Evolutionary conservation across 768 basidiomycete species (phyloP).

Genomic region (Pleurotus salmoneostramineus): DNA sequence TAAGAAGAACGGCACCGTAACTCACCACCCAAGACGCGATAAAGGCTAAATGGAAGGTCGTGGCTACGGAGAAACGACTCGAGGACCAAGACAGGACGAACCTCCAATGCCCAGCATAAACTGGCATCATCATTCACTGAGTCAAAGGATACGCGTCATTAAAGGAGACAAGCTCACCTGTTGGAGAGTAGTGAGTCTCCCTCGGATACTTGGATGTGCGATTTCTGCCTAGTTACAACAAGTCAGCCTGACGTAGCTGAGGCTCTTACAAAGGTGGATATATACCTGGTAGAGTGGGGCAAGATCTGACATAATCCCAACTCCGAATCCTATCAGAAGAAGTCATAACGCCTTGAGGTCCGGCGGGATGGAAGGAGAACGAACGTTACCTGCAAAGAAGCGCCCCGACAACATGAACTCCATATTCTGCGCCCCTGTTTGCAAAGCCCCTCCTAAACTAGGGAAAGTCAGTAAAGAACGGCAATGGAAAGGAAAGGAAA

Average conservation of each 20-base stretch:
- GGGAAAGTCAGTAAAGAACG: neutral
- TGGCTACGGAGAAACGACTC: neutral
- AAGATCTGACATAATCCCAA: conserved; percentile 46
- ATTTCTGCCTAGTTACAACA: conserved; percentile 40
- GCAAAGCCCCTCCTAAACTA: conserved; percentile 41
- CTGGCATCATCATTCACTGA: conserved; percentile 6
- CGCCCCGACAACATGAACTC: conserved; percentile 46
- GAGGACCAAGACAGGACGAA: conserved; percentile 10
- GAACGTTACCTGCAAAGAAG: conserved; percentile 39
- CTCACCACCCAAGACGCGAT: conserved; percentile 42
- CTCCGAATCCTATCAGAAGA: conserved; percentile 26
- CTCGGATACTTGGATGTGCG: conserved; percentile 53
- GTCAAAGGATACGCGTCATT: neutral
- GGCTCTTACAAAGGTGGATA: neutral
- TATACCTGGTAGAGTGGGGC: conserved; percentile 48
- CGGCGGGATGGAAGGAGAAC: neutral
- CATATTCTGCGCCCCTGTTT: conserved; percentile 42
- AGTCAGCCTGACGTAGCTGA: neutral
- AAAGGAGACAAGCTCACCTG: conserved; percentile 22
- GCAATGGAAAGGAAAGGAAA: conserved; percentile 2
- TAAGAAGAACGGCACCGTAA: neutral
- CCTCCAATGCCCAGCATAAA: conserved; percentile 50
- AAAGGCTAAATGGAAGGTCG: conserved; percentile 30
- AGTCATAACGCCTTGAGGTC: neutral
- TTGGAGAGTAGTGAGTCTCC: conserved; percentile 48